Base-by-base conservation (phyloP, 306 rosid species). In the Begonia fuchsioides region DNA sequence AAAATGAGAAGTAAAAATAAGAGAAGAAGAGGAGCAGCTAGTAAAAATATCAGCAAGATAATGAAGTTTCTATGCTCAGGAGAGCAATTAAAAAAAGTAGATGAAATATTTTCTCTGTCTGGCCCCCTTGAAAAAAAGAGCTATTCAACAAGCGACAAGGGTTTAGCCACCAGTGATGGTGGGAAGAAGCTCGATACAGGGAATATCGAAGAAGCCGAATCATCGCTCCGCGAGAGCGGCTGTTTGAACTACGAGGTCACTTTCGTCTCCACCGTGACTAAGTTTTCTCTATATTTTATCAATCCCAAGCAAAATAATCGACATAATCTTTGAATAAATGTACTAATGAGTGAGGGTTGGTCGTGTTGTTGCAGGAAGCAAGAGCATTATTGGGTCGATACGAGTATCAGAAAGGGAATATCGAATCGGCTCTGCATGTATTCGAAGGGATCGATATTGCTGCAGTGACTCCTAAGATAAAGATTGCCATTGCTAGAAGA, bases 331-430 rank as follows among this genome's bases (percentile, higher is more conserved):
- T 26, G 3, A 7, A 26, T 26, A 5, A 7, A 26, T 5, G 6
- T 5, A 26, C 6, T n/a, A 26, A 26, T 26, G 35, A 26, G 7
- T 2, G 35, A 26, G 35, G 7, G 2, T 26, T 26, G 35, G 35
- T 26, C 35, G 7, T 26, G 35, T 26, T 8, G 7, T 47, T 75
- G 70, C 82, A 86, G 98, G 98, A 85, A 77, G 96, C 96, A 62
- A 82, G 96, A 72, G 96, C 96, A 20, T 60, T 80, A 57, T 70
- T 92, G 58, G 98, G 98, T 55, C 77, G 92, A 72, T 77, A 76
- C 53, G 96, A 92, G 64, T 92, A 82, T 70, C 93, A 80, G 61
- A 92, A 92, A 64, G 98, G 98, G 71, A 92, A 92, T 58, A 51
- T 77, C 47, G 88, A 77, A 69, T 81, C 92, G 38, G 98, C 98